Evolutionary conservation across 306 rosid species (phyloP).

Genomic region (Dalbergia oliveri): DNA sequence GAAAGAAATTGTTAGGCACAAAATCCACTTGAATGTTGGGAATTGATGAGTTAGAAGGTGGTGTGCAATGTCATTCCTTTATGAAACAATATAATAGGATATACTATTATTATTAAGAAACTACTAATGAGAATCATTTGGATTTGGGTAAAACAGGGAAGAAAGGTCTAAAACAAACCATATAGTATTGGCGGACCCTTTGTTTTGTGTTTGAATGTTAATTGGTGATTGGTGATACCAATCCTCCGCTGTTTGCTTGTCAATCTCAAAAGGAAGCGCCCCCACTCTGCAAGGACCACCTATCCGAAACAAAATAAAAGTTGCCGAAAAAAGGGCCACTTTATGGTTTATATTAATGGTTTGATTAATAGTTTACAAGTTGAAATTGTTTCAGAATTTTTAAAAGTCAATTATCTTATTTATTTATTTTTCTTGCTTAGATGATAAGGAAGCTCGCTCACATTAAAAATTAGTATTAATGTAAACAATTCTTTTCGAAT

Average conservation of each 20-base stretch:
- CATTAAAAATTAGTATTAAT: background rate
- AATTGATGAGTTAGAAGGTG: conserved; percentile 14
- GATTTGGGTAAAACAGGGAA: conserved; percentile 14
- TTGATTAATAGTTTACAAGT: background rate
- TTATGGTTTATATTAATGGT: background rate
- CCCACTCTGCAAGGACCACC: conserved; percentile 34
- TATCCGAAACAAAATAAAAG: conserved; percentile 13
- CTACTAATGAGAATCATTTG: background rate
- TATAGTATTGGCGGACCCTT: conserved; percentile 5
- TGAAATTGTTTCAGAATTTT: background rate
- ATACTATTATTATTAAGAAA: background rate
- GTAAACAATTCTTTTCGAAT: background rate
- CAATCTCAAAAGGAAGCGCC: conserved; percentile 4
- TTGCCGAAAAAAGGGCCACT: background rate
- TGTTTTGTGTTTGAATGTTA: conserved; percentile 9
- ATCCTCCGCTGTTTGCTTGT: conserved; percentile 32
- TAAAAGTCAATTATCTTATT: background rate
- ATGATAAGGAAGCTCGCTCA: background rate
- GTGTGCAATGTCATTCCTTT: conserved; percentile 23
- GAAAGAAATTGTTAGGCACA: background rate
- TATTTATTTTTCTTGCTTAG: background rate
- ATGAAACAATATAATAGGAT: conserved; percentile 15
- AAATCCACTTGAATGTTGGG: conserved; percentile 4
- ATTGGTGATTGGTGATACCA: conserved; percentile 25
- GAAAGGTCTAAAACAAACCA: conserved; percentile 3